Base-by-base conservation (phyloP, 345 rosid species). In the Populus ilicifolia region DNA sequence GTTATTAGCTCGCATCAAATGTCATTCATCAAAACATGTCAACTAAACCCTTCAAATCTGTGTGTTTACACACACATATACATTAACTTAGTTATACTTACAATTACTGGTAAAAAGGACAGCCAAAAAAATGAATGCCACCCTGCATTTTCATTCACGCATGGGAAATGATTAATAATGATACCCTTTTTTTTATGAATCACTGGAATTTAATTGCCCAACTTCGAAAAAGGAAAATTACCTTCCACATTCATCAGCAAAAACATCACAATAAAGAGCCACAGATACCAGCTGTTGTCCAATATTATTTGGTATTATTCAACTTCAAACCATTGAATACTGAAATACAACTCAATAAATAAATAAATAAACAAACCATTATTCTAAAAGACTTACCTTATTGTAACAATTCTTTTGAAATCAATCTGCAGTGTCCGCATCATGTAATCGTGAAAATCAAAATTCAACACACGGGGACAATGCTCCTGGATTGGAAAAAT, bases 111-210 rank as follows among this genome's bases (percentile, higher is more conserved):
- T 68, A 95, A 84, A 87, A 95, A 91, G 44, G 98, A 89, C 21
- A 95, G 67, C 98, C 98, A 95, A 74, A 95, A 95, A 74, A 85
- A 93, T 0, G 91, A 81, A 78, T 93, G 91, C 99, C 98, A 93
- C 54, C 99, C 96, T 91, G 89, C 84, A 78, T 50, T 69, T 71
- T 72, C 67, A 72, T 67, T 38, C 18, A 25, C 67, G 16, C 50
- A 7, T 18, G 6, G 68, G 36, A 17, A 33, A n/a, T 46, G 74
- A 48, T 44, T 65, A 7, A 33, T 29, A 59, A 16, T 27, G 41
- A 2, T 18, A 2, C 38, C 35, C 13, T 12, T 12, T 13, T 41
- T 44, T 46, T 30, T n/a, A 27, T 68, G 48, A 13, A 23, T 18
- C 67, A 75, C 29, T n/a, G 66, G 20, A 46, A 38, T 66, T 7